Percentiles rank a stretch among this genome's conserved stretches.
phyloP scores from a whole-genome alignment of 495 filamentous ascomycete genomes.

The Penicillium flavigenum region DNA sequence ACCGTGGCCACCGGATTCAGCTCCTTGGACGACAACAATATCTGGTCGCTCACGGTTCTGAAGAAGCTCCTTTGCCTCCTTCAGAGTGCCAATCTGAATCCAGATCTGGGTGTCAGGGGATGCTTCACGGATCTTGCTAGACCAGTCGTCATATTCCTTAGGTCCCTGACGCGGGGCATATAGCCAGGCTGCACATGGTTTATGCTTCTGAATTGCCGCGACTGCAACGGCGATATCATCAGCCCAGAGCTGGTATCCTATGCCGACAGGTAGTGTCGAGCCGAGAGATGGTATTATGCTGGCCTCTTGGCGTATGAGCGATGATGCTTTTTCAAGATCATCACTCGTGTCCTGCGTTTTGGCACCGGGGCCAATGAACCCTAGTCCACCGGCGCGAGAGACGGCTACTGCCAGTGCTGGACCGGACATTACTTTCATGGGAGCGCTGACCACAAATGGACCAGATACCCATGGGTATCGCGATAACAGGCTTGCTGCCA shows the following conservation, averaged over 20 bases:
- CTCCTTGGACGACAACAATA: constrained; percentile 70
- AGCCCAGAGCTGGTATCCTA: constrained; percentile 63
- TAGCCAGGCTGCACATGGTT: constrained; percentile 69
- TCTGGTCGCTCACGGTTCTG: constrained; percentile 49
- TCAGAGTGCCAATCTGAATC: constrained; percentile 65
- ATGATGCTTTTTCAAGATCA: constrained; percentile 38
- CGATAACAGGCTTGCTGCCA: constrained; percentile 24
- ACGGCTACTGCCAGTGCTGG: constrained; percentile 58
- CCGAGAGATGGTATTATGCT: constrained; percentile 17
- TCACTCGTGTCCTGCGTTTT: constrained; percentile 34
- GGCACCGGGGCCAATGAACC: constrained; percentile 45
- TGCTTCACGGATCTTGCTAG: constrained; percentile 44
- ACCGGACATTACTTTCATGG: constrained; percentile 70
- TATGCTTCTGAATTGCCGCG: constrained; percentile 41
- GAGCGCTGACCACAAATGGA: constrained; percentile 66
- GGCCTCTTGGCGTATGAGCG: constrained; percentile 22
- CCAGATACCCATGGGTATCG: constrained; percentile 62
- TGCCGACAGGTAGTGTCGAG: constrained; percentile 54
- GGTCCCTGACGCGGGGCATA: constrained; percentile 56
- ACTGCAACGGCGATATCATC: constrained; percentile 47
- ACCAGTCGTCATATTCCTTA: constrained; percentile 56
- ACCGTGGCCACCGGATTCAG: constrained; percentile 76
- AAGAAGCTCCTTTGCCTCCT: constrained; percentile 50
- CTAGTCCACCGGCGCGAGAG: constrained; percentile 65
- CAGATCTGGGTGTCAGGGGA: constrained; percentile 56